phyloP scores from a whole-genome alignment of 768 basidiomycete genomes.

The Lentinula sp. region DNA sequence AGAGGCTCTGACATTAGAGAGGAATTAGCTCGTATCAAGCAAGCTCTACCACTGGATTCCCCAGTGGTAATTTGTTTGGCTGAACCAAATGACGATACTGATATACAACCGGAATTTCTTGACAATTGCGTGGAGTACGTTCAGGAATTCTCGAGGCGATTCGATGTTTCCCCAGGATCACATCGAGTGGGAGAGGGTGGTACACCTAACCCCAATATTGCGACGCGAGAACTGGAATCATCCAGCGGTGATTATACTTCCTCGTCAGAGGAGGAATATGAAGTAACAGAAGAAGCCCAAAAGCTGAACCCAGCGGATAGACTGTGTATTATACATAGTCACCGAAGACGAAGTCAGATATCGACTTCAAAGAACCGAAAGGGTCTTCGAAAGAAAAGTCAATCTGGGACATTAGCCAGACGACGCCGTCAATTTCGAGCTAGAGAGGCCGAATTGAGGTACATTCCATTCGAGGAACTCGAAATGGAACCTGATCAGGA shows the following conservation, averaged over 20 bases:
- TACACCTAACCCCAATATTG: background rate
- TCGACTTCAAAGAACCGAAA: background rate
- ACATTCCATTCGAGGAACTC: background rate
- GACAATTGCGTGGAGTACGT: background rate
- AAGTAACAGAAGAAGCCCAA: background rate
- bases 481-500: background rate
- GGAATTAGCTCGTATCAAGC: background rate
- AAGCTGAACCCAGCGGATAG: background rate
- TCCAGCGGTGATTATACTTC: background rate
- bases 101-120: background rate
- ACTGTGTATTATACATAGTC: background rate
- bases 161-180: background rate
- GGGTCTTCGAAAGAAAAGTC: background rate
- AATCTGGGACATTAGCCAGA: background rate
- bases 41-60: background rate
- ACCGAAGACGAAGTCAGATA: background rate
- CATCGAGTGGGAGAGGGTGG: background rate
- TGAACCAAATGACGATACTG: background rate
- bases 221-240: background rate
- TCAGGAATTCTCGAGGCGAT: background rate
- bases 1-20: no score
- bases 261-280: background rate
- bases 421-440: background rate
- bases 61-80: background rate
- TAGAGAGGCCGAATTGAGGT: background rate